Percentiles rank a stretch among this genome's conserved stretches.
These are phyloP conservation scores for Bondarzewia mesenterica DNA, from an alignment of 1,284 basidiomycete genomes.

Conservation along the genomic window DNA sequence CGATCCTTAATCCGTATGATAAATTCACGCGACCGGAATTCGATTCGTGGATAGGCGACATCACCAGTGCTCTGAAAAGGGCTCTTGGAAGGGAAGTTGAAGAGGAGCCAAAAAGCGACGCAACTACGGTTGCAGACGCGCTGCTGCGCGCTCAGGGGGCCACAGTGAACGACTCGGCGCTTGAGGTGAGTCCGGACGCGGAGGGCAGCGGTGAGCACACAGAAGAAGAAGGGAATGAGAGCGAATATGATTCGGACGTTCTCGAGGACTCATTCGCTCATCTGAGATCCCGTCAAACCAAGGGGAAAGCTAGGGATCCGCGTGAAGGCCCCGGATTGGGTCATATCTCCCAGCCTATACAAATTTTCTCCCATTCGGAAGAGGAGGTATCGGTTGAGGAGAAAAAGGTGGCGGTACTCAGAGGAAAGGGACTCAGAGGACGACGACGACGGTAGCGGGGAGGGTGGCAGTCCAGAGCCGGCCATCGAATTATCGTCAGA, in stretches of 20 bases:
- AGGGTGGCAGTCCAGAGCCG: too few species aligned
- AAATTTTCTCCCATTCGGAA: slow-evolving; percentile 24
- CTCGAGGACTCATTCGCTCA: slow-evolving; percentile 50
- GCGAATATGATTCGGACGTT: slow-evolving; percentile 21
- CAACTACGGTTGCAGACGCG: slow-evolving; percentile 10
- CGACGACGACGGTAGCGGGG: background rate
- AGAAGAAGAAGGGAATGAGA: slow-evolving; percentile 14
- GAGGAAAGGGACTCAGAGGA: slow-evolving; percentile 3
- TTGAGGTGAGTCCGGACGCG: background rate
- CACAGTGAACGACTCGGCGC: background rate
- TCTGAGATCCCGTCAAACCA: slow-evolving; percentile 37
- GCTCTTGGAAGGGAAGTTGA: slow-evolving; percentile 42
- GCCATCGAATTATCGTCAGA: too few species aligned
- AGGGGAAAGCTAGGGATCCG: slow-evolving; percentile 56
- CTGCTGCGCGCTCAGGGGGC: background rate
- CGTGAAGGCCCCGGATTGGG: slow-evolving; percentile 46
- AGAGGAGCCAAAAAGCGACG: slow-evolving; percentile 4
- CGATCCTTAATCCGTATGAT: slow-evolving; percentile 63
- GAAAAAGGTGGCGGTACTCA: slow-evolving; percentile 12
- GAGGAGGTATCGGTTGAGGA: slow-evolving; percentile 7
- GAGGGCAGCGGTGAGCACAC: background rate
- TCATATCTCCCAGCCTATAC: slow-evolving; percentile 37
- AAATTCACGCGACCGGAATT: slow-evolving; percentile 59
- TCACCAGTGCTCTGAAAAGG: slow-evolving; percentile 44
- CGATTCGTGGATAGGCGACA: slow-evolving; percentile 57